Evolutionary conservation across 805 yeast genomes (phyloP), one percentile per base, ranked within the genome.

Genomic region (Sugiyamaella valdiviana): DNA sequence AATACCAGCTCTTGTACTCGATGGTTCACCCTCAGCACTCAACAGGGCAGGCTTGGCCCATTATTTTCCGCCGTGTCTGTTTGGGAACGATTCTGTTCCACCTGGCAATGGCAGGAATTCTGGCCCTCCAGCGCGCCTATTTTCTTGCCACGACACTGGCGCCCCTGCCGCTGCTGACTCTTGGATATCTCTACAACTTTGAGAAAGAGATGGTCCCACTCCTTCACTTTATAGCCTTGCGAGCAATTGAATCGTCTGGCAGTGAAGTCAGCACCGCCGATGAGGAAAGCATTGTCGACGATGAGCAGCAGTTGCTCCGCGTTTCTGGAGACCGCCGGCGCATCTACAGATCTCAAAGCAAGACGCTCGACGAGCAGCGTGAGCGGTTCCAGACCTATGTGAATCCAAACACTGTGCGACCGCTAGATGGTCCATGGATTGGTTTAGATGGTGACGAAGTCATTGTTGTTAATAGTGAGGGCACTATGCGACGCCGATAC

Each of bases 21-120:
- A 83, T 93, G 70, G 89, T 88, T 26, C 98, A 93, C 64, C 90
- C 95, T 7, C 96, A 95, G 36, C 98, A 93, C 67, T 89, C 96
- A 0, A 93, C 96, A 0, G 99, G 98, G 1, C 85, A 85, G 62
- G 95, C 91, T 1, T 91, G 97, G 98, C 95, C 96, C 0, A 71
- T 89, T 43, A 82, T 91, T 2, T 84, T 85, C 60, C 74, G 95
- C 57, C 74, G 99, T 56, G 79, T 90, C 1, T 79, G 85, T 48
- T 62, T 88, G 50, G 98, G 98, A 0, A 67, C 91, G 21, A 66
- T 85, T 29, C 71, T 91, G 14, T 89, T 91, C 64, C 99, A 93
- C 62, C 67, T 91, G 51, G 88, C 96, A 10, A 89, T 90, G 86
- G 88, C 91, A 0, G 98, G 98, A 2, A 81, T 95, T 0, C 72